Evolutionary conservation across 1,284 basidiomycete species (phyloP).

Genomic region (Schizophyllum amplum): DNA sequence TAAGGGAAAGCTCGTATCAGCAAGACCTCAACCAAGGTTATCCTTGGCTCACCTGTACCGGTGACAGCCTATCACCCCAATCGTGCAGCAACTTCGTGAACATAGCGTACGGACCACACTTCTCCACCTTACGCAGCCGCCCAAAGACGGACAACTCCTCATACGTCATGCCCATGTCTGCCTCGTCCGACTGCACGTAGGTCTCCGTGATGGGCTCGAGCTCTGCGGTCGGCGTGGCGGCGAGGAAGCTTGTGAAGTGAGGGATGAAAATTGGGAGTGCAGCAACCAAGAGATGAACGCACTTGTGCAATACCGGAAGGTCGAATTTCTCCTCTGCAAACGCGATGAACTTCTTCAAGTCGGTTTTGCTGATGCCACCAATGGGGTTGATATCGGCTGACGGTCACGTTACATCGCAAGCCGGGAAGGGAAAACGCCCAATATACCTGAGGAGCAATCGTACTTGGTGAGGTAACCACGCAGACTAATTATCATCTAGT

Average conservation of each 20-base stretch:
- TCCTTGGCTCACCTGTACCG: conserved; percentile 51
- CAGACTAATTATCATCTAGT: conserved; percentile 41
- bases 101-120: conserved; percentile 95
- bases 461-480: conserved; percentile 98
- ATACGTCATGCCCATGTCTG: conserved; percentile 99
- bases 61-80: conserved; percentile 82
- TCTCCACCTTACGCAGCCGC: conserved; percentile 89
- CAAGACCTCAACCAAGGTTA: not conserved
- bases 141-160: conserved; percentile 95
- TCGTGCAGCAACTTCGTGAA: conserved; percentile 91
- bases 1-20: conserved; percentile 23
- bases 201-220: conserved; percentile 92
- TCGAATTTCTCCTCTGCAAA: conserved; percentile 77
- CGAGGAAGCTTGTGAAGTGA: conserved; percentile 75
- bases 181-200: conserved; percentile 95
- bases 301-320: conserved; percentile 79
- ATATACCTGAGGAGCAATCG: conserved; percentile 79
- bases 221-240: conserved; percentile 92
- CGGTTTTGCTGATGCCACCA: conserved; percentile 96
- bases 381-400: conserved; percentile 97
- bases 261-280: conserved; percentile 1
- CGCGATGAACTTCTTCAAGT: conserved; percentile 92
- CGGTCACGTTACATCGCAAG: not conserved
- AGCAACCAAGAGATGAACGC: conserved; percentile 8
- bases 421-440: not conserved